Percentiles rank a stretch among this genome's conserved stretches.
Conservation (phyloP, 768 basidiomycete genomes). For the Clathrus columnatus region DNA sequence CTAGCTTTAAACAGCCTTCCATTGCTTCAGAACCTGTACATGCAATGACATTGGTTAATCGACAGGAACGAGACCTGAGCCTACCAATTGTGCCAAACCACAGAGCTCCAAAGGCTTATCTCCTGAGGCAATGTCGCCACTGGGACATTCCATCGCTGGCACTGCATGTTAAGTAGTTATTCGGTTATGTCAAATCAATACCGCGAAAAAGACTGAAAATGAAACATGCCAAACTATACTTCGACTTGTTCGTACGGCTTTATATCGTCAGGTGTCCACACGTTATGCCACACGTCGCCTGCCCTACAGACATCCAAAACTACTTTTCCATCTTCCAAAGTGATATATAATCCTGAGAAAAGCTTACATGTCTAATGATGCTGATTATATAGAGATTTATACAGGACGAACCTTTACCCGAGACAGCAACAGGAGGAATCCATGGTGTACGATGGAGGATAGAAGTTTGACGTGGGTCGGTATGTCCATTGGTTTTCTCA, state of each 20-base stretch:
- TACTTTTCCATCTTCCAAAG: conserved; percentile 57
- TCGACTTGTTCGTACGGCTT: conserved; percentile 75
- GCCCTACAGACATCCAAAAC: conserved; percentile 75
- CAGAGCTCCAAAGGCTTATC: conserved; percentile 65
- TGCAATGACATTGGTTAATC: background rate
- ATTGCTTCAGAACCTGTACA: conserved; percentile 75
- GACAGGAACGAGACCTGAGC: background rate
- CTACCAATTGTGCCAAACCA: conserved; percentile 38
- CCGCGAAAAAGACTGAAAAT: background rate
- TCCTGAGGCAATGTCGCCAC: conserved; percentile 51
- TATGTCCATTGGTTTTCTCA: background rate
- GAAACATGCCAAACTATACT: conserved; percentile 58
- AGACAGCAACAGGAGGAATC: conserved; percentile 59
- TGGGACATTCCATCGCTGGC: too few relatives aligned
- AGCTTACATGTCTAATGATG: background rate
- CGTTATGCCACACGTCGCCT: too few relatives aligned
- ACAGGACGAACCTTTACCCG: conserved; percentile 22
- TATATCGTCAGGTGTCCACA: conserved; percentile 60
- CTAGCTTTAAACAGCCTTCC: conserved; percentile 79
- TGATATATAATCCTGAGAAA: conserved; percentile 56
- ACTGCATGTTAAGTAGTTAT: conserved; percentile 84
- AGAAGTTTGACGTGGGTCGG: conserved; percentile 17
- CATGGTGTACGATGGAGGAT: conserved; percentile 69
- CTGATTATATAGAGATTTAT: background rate
- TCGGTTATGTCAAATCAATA: conserved; percentile 26